These are phyloP conservation scores for Russula earlei DNA, from an alignment of 768 basidiomycete species.

Conservation along the genomic window DNA sequence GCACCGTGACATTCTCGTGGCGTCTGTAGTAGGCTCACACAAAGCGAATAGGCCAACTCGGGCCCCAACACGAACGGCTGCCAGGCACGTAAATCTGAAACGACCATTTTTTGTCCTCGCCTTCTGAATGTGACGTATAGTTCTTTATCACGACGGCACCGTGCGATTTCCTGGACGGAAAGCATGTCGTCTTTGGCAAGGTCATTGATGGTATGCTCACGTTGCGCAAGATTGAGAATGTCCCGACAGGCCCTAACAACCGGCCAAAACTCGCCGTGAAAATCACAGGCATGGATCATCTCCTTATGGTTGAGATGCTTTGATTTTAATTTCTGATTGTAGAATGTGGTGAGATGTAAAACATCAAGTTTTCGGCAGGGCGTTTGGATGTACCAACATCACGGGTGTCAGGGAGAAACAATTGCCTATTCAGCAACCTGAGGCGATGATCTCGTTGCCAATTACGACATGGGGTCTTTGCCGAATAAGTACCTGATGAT, in stretches of 20 bases:
- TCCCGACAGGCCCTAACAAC: slow-evolving; percentile 85
- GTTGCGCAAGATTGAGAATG: slow-evolving; percentile 91
- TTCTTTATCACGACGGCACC: slow-evolving; percentile 97
- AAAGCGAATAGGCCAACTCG: slow-evolving; percentile 69
- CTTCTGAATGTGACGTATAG: slow-evolving; percentile 28
- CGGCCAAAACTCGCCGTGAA: slow-evolving; percentile 83
- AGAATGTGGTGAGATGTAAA: slow-evolving; percentile 36
- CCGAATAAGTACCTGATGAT: no score
- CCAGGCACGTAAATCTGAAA: slow-evolving; percentile 39
- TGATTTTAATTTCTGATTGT: not conserved
- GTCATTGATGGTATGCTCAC: slow-evolving; percentile 93
- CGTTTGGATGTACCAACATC: not conserved
- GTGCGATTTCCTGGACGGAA: slow-evolving; percentile 92
- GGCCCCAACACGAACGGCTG: slow-evolving; percentile 92
- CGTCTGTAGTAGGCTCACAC: not conserved
- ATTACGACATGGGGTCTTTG: not conserved
- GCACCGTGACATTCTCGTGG: slow-evolving; percentile 7
- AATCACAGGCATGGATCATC: slow-evolving; percentile 56
- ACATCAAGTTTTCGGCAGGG: not conserved
- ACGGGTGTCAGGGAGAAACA: not conserved
- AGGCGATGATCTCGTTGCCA: not conserved
- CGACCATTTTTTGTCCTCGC: not conserved
- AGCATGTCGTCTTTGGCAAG: slow-evolving; percentile 88
- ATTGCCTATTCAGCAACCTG: not conserved
- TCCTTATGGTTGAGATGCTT: not conserved